Evolutionary conservation across 805 yeast species (phyloP).

Genomic region (Tetrapisispora fleetii): DNA sequence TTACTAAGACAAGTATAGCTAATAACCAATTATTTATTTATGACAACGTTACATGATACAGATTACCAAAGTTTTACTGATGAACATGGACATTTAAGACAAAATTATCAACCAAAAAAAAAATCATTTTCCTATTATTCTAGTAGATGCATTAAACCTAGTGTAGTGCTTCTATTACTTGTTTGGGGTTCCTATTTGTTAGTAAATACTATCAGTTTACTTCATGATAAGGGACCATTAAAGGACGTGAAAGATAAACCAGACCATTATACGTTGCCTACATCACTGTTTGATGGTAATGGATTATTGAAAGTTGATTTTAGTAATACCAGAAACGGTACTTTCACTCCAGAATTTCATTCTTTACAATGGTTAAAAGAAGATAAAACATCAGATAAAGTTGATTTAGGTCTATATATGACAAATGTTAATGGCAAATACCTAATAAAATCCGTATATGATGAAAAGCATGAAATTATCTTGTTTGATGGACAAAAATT

Average conservation of each 20-base stretch:
- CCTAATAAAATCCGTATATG: conserved; percentile 40
- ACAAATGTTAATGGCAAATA: conserved; percentile 40
- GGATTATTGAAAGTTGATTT: conserved; percentile 30
- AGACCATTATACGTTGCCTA: neutral
- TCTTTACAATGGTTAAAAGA: conserved; percentile 61
- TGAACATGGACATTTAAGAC: conserved; percentile 4
- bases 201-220: conserved; percentile 7
- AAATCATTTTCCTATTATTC: neutral
- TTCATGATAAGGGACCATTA: neutral
- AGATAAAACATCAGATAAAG: conserved; percentile 36
- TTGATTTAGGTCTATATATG: conserved; percentile 63
- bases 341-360: conserved; percentile 43
- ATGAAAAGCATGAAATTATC: conserved; percentile 31
- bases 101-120: conserved; percentile 1
- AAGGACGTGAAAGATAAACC: neutral
- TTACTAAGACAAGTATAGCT: neutral
- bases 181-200: conserved; percentile 19
- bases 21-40: neutral
- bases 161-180: conserved; percentile 8
- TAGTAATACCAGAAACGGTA: conserved; percentile 41
- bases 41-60: neutral
- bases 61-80: conserved; percentile 12
- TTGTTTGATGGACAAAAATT: conserved; percentile 45
- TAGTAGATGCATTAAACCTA: conserved; percentile 9
- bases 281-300: conserved; percentile 8